Evolutionary conservation across 441 rosid species (phyloP), one percentile per base, ranked within the genome.

Genomic region (Populus hybrid): DNA sequence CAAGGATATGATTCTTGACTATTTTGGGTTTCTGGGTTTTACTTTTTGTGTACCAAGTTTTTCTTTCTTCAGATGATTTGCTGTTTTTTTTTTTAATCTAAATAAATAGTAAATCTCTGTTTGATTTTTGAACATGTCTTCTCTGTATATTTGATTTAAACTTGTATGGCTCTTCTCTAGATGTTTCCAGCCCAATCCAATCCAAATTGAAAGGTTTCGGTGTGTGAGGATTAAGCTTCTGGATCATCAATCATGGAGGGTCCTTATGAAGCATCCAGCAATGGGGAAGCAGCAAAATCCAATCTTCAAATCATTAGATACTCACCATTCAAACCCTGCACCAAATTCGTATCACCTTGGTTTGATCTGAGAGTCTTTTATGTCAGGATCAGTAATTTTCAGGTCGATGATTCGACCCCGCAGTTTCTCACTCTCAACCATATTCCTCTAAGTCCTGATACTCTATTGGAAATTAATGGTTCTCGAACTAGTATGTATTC

Each of bases 301-400:
- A 54, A 84, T 77, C 92, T 85, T 77, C 93, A 88, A 78, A 82
- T 87, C 46, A 79, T 90, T 74, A 86, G 87, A 84, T 89, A 89
- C 84, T 87, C 91, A 36, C 90, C 87, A 65, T 88, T 83, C 76
- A 84, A 87, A 26, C 88, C 84, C 36, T 76, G 64, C 69, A 20
- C 76, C 77, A 87, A 81, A 80, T 82, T 86, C 35, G 73, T 88
- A 6, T 86, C 82, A 0, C 83, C 91, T 4, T 90, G 96, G 95
- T 84, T 92, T 75, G 96, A 92, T 87, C 77, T 92, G 84, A 92
- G 92, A 83, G 97, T 94, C 71, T 92, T 94, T 75, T 92, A 94
- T 79, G 92, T 92, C 26, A 88, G 96, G 85, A 82, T 94, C 70
- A 89, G 92, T 80, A 90, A 92, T 72, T 84, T 89, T 81, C 84